These are phyloP conservation scores for Kwoniella europaea DNA, from an alignment of 768 basidiomycete genomes.

Conservation along the genomic window DNA sequence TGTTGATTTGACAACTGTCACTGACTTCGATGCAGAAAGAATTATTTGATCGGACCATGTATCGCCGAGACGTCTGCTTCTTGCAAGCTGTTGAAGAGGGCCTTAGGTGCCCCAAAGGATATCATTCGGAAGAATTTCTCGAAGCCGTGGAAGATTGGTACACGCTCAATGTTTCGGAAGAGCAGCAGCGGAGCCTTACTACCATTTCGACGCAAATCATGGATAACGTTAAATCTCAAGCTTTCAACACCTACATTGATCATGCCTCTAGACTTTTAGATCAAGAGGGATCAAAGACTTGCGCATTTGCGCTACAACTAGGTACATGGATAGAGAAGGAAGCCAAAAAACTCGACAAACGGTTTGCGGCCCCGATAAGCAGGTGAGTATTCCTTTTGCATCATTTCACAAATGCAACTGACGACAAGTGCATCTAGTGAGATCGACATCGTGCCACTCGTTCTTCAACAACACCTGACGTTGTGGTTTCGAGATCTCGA, in stretches of 20 bases:
- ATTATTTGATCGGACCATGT: slow-evolving; percentile 17
- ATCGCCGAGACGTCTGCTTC: slow-evolving; percentile 29
- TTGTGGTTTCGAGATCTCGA: slow-evolving; percentile 44
- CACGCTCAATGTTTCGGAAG: slow-evolving; percentile 10
- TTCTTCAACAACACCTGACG: slow-evolving; percentile 36
- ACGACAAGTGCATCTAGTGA: slow-evolving; percentile 6
- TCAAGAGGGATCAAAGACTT: slow-evolving; percentile 44
- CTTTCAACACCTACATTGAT: slow-evolving; percentile 41
- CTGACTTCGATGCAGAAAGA: slow-evolving; percentile 29
- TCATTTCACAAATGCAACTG: background rate
- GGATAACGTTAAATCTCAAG: slow-evolving; percentile 34
- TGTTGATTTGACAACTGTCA: background rate
- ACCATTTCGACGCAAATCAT: slow-evolving; percentile 28
- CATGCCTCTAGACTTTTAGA: slow-evolving; percentile 43
- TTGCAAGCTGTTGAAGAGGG: slow-evolving; percentile 29
- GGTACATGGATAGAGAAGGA: slow-evolving; percentile 87
- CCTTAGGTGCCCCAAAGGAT: slow-evolving; percentile 26
- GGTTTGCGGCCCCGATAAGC: slow-evolving; percentile 80
- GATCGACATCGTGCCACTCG: slow-evolving; percentile 40
- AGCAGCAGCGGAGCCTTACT: slow-evolving; percentile 11
- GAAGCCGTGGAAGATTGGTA: slow-evolving; percentile 37
- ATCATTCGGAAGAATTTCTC: slow-evolving; percentile 31
- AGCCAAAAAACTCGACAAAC: slow-evolving; percentile 80
- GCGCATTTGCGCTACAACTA: slow-evolving; percentile 61
- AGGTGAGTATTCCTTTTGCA: slow-evolving; percentile 64